Percentiles rank a stretch among this genome's conserved stretches.
These are phyloP conservation scores for Talaromyces sp. DNA, from an alignment of 2,329 filamentous ascomycete species.

Conservation along the genomic window DNA sequence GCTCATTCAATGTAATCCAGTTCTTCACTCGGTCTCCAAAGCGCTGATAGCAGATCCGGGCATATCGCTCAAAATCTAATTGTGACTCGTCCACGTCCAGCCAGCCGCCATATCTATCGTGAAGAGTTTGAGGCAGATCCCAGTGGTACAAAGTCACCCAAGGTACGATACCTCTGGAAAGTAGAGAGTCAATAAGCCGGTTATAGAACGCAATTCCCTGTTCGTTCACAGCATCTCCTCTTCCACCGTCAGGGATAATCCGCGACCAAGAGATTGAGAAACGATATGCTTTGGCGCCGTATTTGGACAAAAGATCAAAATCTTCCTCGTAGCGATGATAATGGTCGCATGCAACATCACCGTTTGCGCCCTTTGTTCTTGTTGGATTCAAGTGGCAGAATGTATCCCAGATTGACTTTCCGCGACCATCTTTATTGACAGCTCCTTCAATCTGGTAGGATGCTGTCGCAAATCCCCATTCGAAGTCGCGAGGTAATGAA, in stretches of 20 bases:
- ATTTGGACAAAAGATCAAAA: conserved; percentile 27
- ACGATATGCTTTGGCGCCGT: conserved; percentile 31
- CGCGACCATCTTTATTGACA: conserved; percentile 34
- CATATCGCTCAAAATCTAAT: conserved; percentile 42
- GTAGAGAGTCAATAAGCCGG: conserved; percentile 40
- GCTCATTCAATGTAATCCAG: conserved; percentile 43
- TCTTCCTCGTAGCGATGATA: conserved; percentile 49
- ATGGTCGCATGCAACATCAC: conserved; percentile 48
- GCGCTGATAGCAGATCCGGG: conserved; percentile 36
- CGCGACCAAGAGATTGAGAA: conserved; percentile 48
- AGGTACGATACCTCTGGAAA: conserved; percentile 40
- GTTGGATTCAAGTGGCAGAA: conserved; percentile 31
- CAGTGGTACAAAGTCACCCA: conserved; percentile 44
- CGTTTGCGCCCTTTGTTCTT: conserved; percentile 35
- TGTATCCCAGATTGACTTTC: conserved; percentile 39
- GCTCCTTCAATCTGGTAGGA: conserved; percentile 44
- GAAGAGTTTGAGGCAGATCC: conserved; percentile 37
- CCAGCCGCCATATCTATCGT: conserved; percentile 35
- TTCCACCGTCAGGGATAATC: conserved; percentile 45
- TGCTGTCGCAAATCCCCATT: conserved; percentile 40
- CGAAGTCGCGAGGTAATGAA: conserved; percentile 32
- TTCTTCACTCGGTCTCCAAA: conserved; percentile 39
- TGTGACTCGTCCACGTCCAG: conserved; percentile 27
- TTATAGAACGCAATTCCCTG: conserved; percentile 45
- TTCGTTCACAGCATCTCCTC: conserved; percentile 42